Percentiles rank a stretch among this genome's conserved stretches.
Evolutionary conservation across 2,329 filamentous ascomycete genomes (phyloP).

Genomic region (Apiospora marii): DNA sequence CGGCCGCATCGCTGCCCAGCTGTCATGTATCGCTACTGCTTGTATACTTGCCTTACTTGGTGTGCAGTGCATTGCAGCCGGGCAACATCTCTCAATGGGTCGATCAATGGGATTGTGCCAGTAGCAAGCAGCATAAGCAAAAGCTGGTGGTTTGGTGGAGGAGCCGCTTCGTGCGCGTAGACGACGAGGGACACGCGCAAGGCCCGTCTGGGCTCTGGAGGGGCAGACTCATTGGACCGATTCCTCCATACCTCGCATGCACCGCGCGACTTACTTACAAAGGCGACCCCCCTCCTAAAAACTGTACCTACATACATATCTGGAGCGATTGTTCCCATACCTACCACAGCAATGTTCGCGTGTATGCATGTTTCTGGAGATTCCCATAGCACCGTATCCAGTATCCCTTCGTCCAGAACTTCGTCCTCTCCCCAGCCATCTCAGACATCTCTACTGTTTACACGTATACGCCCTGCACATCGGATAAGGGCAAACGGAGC

Average conservation of each 20-base stretch:
- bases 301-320: neutral
- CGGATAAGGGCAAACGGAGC: constrained; percentile 25
- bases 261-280: constrained; percentile 10
- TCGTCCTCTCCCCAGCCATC: neutral
- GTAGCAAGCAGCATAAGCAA: neutral
- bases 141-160: neutral
- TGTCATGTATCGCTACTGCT: constrained; percentile 27
- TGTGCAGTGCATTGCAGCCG: constrained; percentile 13
- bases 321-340: constrained; percentile 1
- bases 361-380: constrained; percentile 17
- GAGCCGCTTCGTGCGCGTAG: constrained; percentile 24
- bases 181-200: constrained; percentile 1
- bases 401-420: neutral
- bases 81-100: neutral
- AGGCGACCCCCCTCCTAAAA: neutral
- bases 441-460: constrained; percentile 23
- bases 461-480: neutral
- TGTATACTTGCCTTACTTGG: constrained; percentile 6
- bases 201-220: neutral
- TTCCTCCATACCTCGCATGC: neutral
- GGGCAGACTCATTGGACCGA: neutral
- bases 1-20: constrained; percentile 29
- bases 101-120: neutral
- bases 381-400: neutral
- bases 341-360: neutral